Conservation (phyloP, 2,329 filamentous ascomycete genomes). For the Apiospora kogelbergensis region DNA sequence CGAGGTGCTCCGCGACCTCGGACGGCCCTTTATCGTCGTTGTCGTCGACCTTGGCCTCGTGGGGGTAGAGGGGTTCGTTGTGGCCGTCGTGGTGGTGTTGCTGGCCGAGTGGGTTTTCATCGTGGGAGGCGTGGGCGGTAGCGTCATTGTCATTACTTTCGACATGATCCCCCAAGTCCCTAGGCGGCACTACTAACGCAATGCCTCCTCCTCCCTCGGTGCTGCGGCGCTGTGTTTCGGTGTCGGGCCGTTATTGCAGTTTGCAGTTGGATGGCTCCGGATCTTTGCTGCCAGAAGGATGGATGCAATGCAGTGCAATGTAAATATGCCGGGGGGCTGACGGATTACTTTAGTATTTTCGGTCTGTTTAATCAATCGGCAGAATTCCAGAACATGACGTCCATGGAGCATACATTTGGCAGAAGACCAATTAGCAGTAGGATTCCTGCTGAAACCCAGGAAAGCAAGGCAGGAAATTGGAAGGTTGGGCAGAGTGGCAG, state of each 20-base stretch:
- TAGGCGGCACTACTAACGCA: background rate
- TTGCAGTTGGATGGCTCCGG: background rate
- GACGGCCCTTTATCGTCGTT: constrained; percentile 17
- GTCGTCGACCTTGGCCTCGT: background rate
- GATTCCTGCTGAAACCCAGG: background rate
- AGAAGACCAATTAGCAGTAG: background rate
- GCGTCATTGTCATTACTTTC: constrained; percentile 28
- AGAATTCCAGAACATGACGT: background rate
- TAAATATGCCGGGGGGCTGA: background rate
- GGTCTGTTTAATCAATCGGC: background rate
- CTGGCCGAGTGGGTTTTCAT: constrained; percentile 10
- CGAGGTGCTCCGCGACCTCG: constrained; percentile 17
- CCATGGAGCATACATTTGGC: background rate
- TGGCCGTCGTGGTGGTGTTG: constrained; percentile 21
- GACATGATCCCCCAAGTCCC: constrained; percentile 12
- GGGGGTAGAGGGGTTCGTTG: constrained; percentile 13
- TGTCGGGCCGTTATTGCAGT: background rate
- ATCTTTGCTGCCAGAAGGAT: background rate
- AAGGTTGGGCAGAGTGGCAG: constrained; percentile 4
- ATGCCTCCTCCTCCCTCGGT: background rate
- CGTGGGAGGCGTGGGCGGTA: constrained; percentile 20
- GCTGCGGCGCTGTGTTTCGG: no score
- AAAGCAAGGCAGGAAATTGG: constrained; percentile 2
- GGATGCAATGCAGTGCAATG: background rate
- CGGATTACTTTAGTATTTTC: background rate